Percentiles rank a stretch among this genome's conserved stretches.
phyloP scores from a whole-genome alignment of 192 early-diverging fungal species.

The Mortierella alpina region DNA sequence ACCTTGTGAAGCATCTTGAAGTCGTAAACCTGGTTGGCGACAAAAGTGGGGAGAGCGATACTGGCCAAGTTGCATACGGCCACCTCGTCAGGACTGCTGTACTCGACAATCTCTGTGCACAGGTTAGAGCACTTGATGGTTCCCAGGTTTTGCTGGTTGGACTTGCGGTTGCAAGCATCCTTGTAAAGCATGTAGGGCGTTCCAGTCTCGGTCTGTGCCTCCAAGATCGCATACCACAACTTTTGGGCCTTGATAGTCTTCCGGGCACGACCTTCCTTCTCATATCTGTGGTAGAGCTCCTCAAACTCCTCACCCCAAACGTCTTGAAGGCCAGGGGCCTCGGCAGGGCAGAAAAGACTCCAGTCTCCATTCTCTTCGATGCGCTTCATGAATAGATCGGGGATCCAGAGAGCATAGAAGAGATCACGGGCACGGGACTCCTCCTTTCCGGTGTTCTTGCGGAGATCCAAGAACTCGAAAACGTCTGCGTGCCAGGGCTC shows the following conservation, averaged over 20 bases:
- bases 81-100: slow-evolving; percentile 93
- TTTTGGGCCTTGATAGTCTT: slow-evolving; percentile 95
- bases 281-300: slow-evolving; percentile 86
- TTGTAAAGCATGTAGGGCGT: slow-evolving; percentile 99
- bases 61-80: slow-evolving; percentile 98
- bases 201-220: slow-evolving; percentile 97
- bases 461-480: slow-evolving; percentile 95
- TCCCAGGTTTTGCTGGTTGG: slow-evolving; percentile 98
- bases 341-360: slow-evolving; percentile 94
- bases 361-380: slow-evolving; percentile 93
- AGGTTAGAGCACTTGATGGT: slow-evolving; percentile 99
- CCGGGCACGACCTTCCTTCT: slow-evolving; percentile 83
- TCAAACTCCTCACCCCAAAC: slow-evolving; percentile 96
- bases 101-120: slow-evolving; percentile 98
- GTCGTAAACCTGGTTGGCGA: slow-evolving; percentile 76
- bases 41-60: slow-evolving; percentile 90
- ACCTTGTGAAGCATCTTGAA: slow-evolving; percentile 87
- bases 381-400: slow-evolving; percentile 97
- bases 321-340: slow-evolving; percentile 90
- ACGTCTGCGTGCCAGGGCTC: slow-evolving; percentile 99
- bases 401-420: slow-evolving; percentile 97
- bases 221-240: slow-evolving; percentile 95
- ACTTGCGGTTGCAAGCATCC: slow-evolving; percentile 99
- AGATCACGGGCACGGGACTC: slow-evolving; percentile 96
- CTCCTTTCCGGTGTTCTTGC: slow-evolving; percentile 98